phyloP scores from a whole-genome alignment of 2,329 filamentous ascomycete genomes.

The Fusarium continuum region DNA sequence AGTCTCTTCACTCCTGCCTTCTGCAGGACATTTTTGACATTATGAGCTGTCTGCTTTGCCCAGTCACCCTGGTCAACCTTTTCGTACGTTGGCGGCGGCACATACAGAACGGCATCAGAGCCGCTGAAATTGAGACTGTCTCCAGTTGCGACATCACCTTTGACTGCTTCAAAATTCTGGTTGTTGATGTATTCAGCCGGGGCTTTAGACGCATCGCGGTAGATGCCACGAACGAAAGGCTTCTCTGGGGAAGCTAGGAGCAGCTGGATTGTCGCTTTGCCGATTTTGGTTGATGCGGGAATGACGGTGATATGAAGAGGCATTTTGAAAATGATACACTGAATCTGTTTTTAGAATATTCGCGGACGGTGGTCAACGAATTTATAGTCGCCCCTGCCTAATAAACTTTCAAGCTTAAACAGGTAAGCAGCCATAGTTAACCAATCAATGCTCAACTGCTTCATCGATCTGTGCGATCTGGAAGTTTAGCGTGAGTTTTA shows the following conservation, averaged over 20 bases:
- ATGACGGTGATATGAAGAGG: constrained; percentile 43
- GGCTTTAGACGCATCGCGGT: constrained; percentile 42
- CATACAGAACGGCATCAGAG: constrained; percentile 47
- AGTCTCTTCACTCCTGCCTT: constrained; percentile 23
- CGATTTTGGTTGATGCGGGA: constrained; percentile 46
- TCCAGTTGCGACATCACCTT: constrained; percentile 43
- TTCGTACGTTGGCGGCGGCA: constrained; percentile 45
- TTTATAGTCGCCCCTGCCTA: no score
- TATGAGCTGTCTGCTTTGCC: constrained; percentile 35
- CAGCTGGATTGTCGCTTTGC: constrained; percentile 39
- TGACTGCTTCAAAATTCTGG: constrained; percentile 39
- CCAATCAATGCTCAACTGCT: no score
- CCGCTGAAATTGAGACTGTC: constrained; percentile 38
- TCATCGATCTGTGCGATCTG: no score
- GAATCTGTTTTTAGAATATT: no score
- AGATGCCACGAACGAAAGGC: constrained; percentile 41
- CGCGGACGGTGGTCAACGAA: no score
- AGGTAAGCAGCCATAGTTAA: no score
- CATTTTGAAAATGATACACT: constrained; percentile 41
- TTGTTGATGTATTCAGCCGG: constrained; percentile 42
- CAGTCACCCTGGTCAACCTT: constrained; percentile 35
- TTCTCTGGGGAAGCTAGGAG: constrained; percentile 37
- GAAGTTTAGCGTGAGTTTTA: no score
- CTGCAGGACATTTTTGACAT: constrained; percentile 38
- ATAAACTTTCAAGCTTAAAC: no score